A percentile compares a stretch with the other conserved stretches of the same genome.
Conservation (phyloP, 1,139 yeast species). For the Taphrina confusa region DNA sequence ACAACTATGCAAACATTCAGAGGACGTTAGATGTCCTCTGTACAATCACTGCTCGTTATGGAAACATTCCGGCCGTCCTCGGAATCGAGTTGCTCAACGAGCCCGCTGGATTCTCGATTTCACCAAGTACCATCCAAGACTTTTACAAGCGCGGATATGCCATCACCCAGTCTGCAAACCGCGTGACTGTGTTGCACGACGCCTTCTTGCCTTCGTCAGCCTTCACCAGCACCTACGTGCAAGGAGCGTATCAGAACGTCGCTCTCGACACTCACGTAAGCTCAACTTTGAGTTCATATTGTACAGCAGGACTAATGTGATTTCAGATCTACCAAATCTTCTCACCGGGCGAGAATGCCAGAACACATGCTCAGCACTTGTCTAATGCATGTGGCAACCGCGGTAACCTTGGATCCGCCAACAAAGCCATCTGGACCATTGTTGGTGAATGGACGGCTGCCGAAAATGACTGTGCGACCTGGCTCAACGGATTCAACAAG, state of each 20-base stretch:
- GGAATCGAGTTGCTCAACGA: constrained; percentile 89
- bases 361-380: constrained; percentile 64
- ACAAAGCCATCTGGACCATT: constrained; percentile 69
- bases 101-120: constrained; percentile 73
- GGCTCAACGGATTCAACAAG: constrained; percentile 88
- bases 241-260: constrained; percentile 31
- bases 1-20: constrained; percentile 52
- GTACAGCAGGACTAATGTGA: too few species aligned
- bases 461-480: constrained; percentile 76
- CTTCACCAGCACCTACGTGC: constrained; percentile 23
- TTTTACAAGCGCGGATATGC: constrained; percentile 61
- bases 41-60: constrained; percentile 62
- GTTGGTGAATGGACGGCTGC: constrained; percentile 96
- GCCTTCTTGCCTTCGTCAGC: constrained; percentile 47
- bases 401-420: constrained; percentile 46
- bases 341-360: constrained; percentile 59
- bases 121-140: constrained; percentile 59
- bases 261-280: constrained; percentile 26
- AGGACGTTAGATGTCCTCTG: constrained; percentile 56
- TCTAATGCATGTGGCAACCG: constrained; percentile 67
- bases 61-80: constrained; percentile 67
- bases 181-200: constrained; percentile 60
- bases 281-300: not conserved
- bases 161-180: constrained; percentile 47
- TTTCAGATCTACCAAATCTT: constrained; percentile 78